These are phyloP conservation scores for Brasilioporus rufonigricans DNA, from an alignment of 768 basidiomycete genomes.

Conservation along the genomic window DNA sequence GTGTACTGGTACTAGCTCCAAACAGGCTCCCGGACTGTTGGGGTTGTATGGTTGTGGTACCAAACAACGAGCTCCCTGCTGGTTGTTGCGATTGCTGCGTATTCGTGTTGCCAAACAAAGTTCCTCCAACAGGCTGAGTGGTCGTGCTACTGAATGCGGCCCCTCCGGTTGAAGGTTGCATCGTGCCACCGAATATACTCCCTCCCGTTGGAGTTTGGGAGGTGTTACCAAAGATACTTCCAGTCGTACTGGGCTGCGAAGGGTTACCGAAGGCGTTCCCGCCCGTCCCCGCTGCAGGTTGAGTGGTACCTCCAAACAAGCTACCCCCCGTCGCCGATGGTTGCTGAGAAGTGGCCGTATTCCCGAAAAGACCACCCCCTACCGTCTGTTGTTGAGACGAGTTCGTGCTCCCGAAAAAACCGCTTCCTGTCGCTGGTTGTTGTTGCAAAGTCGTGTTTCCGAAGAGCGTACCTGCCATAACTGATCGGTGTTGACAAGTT, in stretches of 20 bases:
- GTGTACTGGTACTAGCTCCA: not conserved
- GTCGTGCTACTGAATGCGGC: constrained; percentile 20
- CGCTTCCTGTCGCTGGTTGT: constrained; percentile 21
- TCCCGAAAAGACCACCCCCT: constrained; percentile 19
- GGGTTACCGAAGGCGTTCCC: constrained; percentile 12
- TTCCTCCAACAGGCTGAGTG: constrained; percentile 21
- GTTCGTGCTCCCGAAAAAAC: constrained; percentile 26
- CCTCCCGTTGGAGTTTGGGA: constrained; percentile 16
- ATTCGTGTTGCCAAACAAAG: constrained; percentile 24
- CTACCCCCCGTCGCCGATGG: constrained; percentile 15
- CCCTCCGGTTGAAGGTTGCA: constrained; percentile 21
- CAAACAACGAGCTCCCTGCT: constrained; percentile 18
- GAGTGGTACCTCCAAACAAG: constrained; percentile 18
- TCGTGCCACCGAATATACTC: constrained; percentile 18
- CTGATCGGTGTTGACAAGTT: not conserved
- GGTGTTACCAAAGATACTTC: constrained; percentile 12
- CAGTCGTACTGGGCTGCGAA: constrained; percentile 12
- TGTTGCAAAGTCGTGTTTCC: constrained; percentile 24
- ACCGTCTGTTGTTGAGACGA: constrained; percentile 23
- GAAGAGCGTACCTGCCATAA: constrained; percentile 19
- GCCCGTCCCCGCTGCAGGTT: constrained; percentile 7
- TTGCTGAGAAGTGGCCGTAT: constrained; percentile 12
- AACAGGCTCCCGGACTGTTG: constrained; percentile 16
- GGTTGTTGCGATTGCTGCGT: constrained; percentile 18
- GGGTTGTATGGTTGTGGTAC: constrained; percentile 17